These are phyloP conservation scores for Silene latifolia DNA, from an alignment of 148 eudicot genomes.

Conservation along the genomic window DNA sequence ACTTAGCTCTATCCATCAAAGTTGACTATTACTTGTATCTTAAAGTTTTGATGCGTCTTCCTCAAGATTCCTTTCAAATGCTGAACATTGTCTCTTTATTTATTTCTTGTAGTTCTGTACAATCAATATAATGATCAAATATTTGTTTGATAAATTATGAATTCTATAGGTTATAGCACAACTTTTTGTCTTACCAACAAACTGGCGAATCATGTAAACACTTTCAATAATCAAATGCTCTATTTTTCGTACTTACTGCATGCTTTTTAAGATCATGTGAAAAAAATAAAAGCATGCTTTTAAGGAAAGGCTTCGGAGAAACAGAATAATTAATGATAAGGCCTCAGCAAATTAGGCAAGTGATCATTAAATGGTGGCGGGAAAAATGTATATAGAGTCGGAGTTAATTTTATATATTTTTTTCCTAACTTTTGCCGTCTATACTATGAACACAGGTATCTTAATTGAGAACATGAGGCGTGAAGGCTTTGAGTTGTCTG, in stretches of 20 bases:
- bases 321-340: background rate
- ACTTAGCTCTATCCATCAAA: background rate
- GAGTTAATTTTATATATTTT: background rate
- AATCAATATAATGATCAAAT: background rate
- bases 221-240: background rate
- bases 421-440: slow-evolving; percentile 18
- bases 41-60: background rate
- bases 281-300: background rate
- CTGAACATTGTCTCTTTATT: background rate
- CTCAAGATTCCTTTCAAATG: background rate
- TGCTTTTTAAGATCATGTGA: background rate
- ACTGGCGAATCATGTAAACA: background rate
- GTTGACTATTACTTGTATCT: background rate
- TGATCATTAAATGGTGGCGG: background rate
- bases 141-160: background rate
- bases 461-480: slow-evolving; percentile 99
- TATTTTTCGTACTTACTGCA: background rate
- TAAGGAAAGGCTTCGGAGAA: background rate
- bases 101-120: background rate
- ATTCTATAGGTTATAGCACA: background rate
- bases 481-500: slow-evolving; percentile 97
- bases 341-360: background rate
- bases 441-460: slow-evolving; percentile 52
- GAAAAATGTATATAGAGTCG: background rate
- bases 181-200: background rate